These are phyloP conservation scores for Cladophialophora immunda DNA, from an alignment of 2,329 filamentous ascomycete genomes.

Conservation along the genomic window DNA sequence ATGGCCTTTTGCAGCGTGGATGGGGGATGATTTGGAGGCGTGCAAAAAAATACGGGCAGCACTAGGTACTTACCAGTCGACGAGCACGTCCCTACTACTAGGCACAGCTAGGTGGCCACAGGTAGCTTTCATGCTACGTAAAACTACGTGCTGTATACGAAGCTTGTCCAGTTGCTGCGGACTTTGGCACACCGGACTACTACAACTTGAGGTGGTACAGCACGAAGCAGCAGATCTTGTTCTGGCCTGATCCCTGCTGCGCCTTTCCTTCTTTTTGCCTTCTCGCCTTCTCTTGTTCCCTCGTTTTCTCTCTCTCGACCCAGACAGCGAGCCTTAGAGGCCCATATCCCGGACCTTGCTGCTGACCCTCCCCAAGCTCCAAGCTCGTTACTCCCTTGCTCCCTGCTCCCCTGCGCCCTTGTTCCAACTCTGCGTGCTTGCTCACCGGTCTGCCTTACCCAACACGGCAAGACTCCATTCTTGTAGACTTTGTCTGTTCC, in stretches of 20 bases:
- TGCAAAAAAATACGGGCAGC: neutral
- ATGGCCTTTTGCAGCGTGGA: slow-evolving; percentile 1
- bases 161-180: neutral
- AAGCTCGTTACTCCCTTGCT: slow-evolving; percentile 1
- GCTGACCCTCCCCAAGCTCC: neutral
- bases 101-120: neutral
- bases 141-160: neutral
- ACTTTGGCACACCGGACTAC: slow-evolving; percentile 4
- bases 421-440: slow-evolving; percentile 4
- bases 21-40: neutral
- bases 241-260: slow-evolving; percentile 6
- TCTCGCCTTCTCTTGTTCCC: neutral
- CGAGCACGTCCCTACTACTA: neutral
- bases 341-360: slow-evolving; percentile 12
- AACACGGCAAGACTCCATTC: slow-evolving; percentile 8
- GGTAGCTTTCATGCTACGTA: slow-evolving; percentile 2
- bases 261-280: neutral
- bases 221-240: neutral
- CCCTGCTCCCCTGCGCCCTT: slow-evolving; percentile 1
- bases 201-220: neutral
- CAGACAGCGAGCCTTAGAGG: neutral
- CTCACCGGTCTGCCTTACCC: slow-evolving; percentile 5
- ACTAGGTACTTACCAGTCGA: neutral
- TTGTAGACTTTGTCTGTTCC: slow-evolving; percentile 5
- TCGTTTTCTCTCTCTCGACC: neutral